Evolutionary conservation across 306 rosid species (phyloP), one percentile per base, ranked within the genome.

Genomic region (Sicyos baderoa): DNA sequence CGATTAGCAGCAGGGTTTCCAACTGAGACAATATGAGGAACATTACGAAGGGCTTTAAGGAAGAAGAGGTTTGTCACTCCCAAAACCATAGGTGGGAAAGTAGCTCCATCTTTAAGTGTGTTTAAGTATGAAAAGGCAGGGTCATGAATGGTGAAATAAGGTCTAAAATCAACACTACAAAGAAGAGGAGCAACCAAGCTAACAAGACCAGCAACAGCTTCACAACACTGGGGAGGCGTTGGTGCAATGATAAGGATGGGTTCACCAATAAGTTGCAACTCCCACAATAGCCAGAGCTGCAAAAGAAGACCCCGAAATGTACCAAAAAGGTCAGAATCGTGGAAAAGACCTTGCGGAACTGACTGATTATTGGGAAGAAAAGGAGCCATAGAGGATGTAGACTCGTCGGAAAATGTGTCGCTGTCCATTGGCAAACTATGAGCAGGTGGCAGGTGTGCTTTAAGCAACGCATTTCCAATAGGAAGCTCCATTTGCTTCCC

Each of bases 241-340:
- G 97, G 96, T 65, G 96, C 92, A 76, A 91, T 87, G 72, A 91
- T 47, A 44, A 91, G 97, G 76, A 91, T 75, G 11, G 97, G 96
- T 72, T 91, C 95, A n/a, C 97, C 97, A 63, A 89, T 74, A 70
- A 91, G 84, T 73, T 87, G 74, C 83, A 91, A 81, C 85, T 91
- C 97, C 96, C 97, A 91, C 72, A 91, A 78, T 79, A 87, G 68
- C 97, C 97, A 91, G 73, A 91, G 97, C 85, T 91, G 97, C 78
- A 91, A 77, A 55, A 89, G 76, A 70, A 89, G 77, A 27, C 95
- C 92, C 13, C 97, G 82, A 72, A 82, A 91, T 29, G 88, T 79
- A 19, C 95, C 96, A 74, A 91, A 91, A 62, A 91, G 61, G 83
- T 91, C 97, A 0, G 96, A 85, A 74, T 91, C 97, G 49, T 91